Evolutionary conservation across 164 flowering plant species (phyloP), one percentile per base, ranked within the genome.

Genomic region (Berberis thunbergii): DNA sequence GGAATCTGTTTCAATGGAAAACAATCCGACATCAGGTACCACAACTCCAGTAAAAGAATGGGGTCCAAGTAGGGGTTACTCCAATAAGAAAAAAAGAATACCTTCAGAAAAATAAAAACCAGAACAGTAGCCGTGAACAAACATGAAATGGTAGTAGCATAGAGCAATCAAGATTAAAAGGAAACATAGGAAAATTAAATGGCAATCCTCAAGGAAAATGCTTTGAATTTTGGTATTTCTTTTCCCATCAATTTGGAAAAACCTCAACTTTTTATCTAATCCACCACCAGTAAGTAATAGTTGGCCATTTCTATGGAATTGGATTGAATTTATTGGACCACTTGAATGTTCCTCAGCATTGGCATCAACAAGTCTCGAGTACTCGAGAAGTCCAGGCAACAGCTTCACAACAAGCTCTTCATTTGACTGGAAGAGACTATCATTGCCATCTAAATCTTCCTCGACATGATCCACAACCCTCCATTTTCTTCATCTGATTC

Each of bases 151-250:
- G n/a, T n/a, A n/a, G n/a, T n/a, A n/a, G n/a, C n/a, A n/a, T n/a
- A n/a, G n/a, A 26, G 26, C 26, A 26, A 26, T 26, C 26, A 26
- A 26, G 0, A 26, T 26, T 26, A 26, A 26, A 26, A 26, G 26
- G 26, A 26, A 26, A n/a, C n/a, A n/a, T n/a, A n/a, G n/a, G n/a
- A n/a, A n/a, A n/a, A n/a, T n/a, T n/a, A n/a, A n/a, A n/a, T n/a
- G n/a, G n/a, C n/a, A 91, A 80, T 87, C 98, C 46, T 88, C 92
- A 41, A 93, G 72, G 55, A 83, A 91, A 45, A 90, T 74, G 72
- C 86, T 84, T 50, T 93, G 85, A 10, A 91, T 78, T 73, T 83
- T 84, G 46, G 86, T 77, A 70, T 88, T 90, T 59, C 88, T 26
- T 26, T 26, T 26, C 26, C 26, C 26, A 26, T 26, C 26, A 26